These are phyloP conservation scores for Melampsora americana DNA, from an alignment of 1,284 basidiomycete species.

Conservation along the genomic window DNA sequence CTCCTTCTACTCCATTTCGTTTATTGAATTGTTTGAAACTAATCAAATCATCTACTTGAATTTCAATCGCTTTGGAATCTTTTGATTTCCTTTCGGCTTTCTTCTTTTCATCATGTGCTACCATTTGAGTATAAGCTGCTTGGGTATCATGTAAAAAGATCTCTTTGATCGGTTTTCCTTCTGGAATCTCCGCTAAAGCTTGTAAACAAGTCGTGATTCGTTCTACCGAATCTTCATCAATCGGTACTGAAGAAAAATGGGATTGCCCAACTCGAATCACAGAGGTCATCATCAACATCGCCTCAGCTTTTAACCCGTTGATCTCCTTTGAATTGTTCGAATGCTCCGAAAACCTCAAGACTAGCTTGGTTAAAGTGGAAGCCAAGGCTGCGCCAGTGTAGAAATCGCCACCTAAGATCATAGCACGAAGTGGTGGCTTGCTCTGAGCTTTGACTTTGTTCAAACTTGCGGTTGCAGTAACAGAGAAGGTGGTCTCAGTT, in stretches of 20 bases:
- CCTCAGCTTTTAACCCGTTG: constrained; percentile 80
- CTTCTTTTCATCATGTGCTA: constrained; percentile 84
- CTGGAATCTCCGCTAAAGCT: constrained; percentile 70
- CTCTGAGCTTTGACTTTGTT: constrained; percentile 78
- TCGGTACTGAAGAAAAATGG: constrained; percentile 84
- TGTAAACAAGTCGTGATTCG: constrained; percentile 96
- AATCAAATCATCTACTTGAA: constrained; percentile 91
- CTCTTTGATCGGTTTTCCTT: constrained; percentile 66
- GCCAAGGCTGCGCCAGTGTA: constrained; percentile 90
- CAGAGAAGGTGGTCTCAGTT: constrained; percentile 84
- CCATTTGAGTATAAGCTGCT: constrained; percentile 89
- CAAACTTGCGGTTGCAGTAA: constrained; percentile 66
- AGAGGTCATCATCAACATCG: constrained; percentile 98
- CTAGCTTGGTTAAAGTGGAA: constrained; percentile 84
- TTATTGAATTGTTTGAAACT: constrained; percentile 92
- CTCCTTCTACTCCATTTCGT: constrained; percentile 69
- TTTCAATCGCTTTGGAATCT: constrained; percentile 64
- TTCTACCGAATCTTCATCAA: constrained; percentile 96
- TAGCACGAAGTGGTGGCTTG: constrained; percentile 84
- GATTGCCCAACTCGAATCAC: constrained; percentile 95
- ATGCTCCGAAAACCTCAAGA: constrained; percentile 72
- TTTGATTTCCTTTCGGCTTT: constrained; percentile 80
- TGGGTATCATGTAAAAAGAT: constrained; percentile 92
- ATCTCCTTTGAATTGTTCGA: constrained; percentile 62
- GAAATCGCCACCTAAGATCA: constrained; percentile 93